A percentile compares a stretch with the other conserved stretches of the same genome.
Conservation (phyloP, 1,284 basidiomycete species). For the Singerocomus rubriflavus region DNA sequence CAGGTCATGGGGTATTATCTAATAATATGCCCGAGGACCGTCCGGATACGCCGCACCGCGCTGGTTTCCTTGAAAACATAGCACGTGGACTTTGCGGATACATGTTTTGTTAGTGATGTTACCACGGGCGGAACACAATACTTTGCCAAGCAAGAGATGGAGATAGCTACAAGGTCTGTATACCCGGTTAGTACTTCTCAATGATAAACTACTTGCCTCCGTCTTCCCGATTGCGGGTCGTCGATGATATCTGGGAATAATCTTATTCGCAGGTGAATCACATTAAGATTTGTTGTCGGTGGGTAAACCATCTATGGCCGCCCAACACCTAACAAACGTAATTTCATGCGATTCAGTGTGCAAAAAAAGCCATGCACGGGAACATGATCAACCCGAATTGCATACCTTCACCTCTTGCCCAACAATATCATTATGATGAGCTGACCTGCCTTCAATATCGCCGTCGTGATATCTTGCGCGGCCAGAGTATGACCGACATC, state of each 20-base stretch:
- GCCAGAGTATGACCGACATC: neutral
- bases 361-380: neutral
- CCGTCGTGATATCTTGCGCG: slow-evolving; percentile 49
- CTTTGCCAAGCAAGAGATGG: slow-evolving; percentile 14
- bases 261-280: slow-evolving; percentile 13
- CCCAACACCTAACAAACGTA: too few relatives aligned
- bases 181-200: slow-evolving; percentile 33
- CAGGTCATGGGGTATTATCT: slow-evolving; percentile 19
- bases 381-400: neutral
- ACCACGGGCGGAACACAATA: neutral
- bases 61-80: neutral
- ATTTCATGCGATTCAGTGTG: slow-evolving; percentile 4
- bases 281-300: neutral
- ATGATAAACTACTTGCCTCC: too few relatives aligned
- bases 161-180: slow-evolving; percentile 52
- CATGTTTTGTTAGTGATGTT: neutral
- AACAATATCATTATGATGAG: slow-evolving; percentile 34
- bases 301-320: too few relatives aligned
- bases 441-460: slow-evolving; percentile 36
- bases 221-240: too few relatives aligned
- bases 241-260: neutral
- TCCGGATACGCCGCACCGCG: slow-evolving; percentile 9
- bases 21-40: slow-evolving; percentile 9
- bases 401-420: slow-evolving; percentile 18
- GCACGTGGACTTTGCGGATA: too few relatives aligned